Evolutionary conservation across 495 filamentous ascomycete species (phyloP), one percentile per base, ranked within the genome.

Genomic region (Chaetomium cochliodes): DNA sequence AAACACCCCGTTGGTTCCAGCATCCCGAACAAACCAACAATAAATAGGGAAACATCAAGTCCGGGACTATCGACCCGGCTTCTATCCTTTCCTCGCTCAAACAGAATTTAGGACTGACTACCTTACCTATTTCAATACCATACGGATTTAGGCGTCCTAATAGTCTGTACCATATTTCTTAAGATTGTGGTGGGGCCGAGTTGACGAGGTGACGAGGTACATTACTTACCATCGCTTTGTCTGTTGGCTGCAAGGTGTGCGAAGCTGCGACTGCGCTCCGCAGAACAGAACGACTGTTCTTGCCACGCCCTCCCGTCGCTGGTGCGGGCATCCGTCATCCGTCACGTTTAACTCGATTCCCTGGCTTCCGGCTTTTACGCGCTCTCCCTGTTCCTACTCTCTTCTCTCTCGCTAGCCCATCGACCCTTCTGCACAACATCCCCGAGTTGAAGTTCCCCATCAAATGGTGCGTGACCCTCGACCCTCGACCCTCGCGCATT

Each of bases 401-500:
- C n/a, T n/a, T n/a, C n/a, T n/a, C n/a, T 16, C 55, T 44, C 16
- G 39, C 25, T 20, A 16, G 15, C 56, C 15, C 23, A 5, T 11
- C 22, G 15, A n/a, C 22, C 23, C 44, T 33, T 41, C 41, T 33
- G 57, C 57, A 4, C 44, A 22, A n/a, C 18, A 60, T 60, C 57
- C 2, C 42, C 23, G 11, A n/a, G n/a, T n/a, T n/a, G n/a, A 26
- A 6, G 15, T 11, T 37, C 37, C 28, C 44, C 15, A 12, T 49
- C 57, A 37, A 37, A 60, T 60, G 57, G 57, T 60, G 57, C n/a
- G 57, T 60, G 57, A 16, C 28, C 41, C n/a, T n/a, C n/a, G n/a
- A n/a, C n/a, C n/a, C n/a, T n/a, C n/a, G n/a, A n/a, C n/a, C n/a
- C 56, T 58, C 39, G 33, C 37, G 39, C 56, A 28, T 15, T 28